Conservation (phyloP, 768 basidiomycete species). For the Termitomyces sp. region DNA sequence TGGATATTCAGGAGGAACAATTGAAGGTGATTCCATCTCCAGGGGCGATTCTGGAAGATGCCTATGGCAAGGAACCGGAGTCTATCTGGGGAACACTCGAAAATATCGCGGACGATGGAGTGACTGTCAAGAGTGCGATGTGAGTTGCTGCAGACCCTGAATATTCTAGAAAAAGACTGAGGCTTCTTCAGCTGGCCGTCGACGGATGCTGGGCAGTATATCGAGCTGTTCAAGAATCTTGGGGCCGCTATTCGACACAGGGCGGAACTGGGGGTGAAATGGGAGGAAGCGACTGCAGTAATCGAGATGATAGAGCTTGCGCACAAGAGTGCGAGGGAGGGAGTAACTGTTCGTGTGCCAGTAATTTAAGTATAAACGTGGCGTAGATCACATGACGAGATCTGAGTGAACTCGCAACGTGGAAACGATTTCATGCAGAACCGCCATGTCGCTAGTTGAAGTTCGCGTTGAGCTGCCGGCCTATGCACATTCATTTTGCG, state of each 20-base stretch:
- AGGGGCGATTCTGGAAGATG: slow-evolving; percentile 38
- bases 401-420: slow-evolving; percentile 20
- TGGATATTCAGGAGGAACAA: slow-evolving; percentile 80
- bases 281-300: slow-evolving; percentile 68
- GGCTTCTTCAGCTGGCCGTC: slow-evolving; percentile 57
- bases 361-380: background rate
- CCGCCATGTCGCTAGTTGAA: slow-evolving; percentile 41
- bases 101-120: slow-evolving; percentile 48
- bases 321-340: slow-evolving; percentile 62
- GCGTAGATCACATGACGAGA: slow-evolving; percentile 11
- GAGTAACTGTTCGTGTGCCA: slow-evolving; percentile 37
- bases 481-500: slow-evolving; percentile 62
- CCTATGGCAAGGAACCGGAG: slow-evolving; percentile 64
- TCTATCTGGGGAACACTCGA: slow-evolving; percentile 63
- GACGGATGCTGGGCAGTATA: slow-evolving; percentile 54
- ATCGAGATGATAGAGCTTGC: slow-evolving; percentile 81
- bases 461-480: slow-evolving; percentile 78
- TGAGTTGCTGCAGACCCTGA: slow-evolving; percentile 19
- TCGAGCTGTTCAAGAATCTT: slow-evolving; percentile 63
- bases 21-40: slow-evolving; percentile 56
- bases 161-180: slow-evolving; percentile 1
- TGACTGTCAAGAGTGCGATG: slow-evolving; percentile 36
- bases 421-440: slow-evolving; percentile 14
- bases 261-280: slow-evolving; percentile 59
- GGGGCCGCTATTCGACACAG: slow-evolving; percentile 59